Conservation (phyloP, 176 grass and related monocot species). For the Puccinellia tenuiflora region DNA sequence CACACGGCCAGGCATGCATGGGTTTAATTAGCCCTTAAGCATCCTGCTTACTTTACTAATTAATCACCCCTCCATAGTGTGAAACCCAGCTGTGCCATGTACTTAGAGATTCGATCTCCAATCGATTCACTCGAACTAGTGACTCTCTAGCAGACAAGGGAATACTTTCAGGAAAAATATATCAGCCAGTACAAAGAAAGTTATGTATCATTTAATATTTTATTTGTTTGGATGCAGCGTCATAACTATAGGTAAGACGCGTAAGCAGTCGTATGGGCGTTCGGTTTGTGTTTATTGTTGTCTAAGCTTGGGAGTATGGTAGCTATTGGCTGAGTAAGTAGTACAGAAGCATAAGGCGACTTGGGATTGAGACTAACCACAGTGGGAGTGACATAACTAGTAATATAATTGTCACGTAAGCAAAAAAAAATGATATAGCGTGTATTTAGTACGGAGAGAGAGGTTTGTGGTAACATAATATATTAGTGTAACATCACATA, state of each 20-base stretch:
- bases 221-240: background rate
- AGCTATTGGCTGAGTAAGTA: too few relatives aligned
- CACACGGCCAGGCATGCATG: background rate
- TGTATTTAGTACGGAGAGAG: too few relatives aligned
- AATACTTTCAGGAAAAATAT: background rate
- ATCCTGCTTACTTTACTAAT: conserved; percentile 6
- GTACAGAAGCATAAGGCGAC: too few relatives aligned
- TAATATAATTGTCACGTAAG: too few relatives aligned
- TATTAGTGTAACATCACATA: too few relatives aligned
- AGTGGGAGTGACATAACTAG: too few relatives aligned
- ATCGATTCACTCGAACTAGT: background rate
- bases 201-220: background rate
- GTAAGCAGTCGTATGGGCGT: background rate
- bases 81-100: conserved; percentile 22
- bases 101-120: conserved; percentile 20
- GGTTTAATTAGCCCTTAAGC: background rate
- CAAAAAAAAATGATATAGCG: too few relatives aligned
- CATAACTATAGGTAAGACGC: background rate
- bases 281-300: background rate
- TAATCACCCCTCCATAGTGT: background rate
- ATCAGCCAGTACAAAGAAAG: background rate
- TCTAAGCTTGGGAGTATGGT: too few relatives aligned
- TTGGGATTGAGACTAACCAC: too few relatives aligned
- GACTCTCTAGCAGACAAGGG: background rate
- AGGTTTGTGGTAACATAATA: too few relatives aligned